A percentile compares a stretch with the other conserved stretches of the same genome.
These are phyloP conservation scores for Ilyonectria destructans DNA, from an alignment of 2,329 filamentous ascomycete genomes.

Conservation along the genomic window DNA sequence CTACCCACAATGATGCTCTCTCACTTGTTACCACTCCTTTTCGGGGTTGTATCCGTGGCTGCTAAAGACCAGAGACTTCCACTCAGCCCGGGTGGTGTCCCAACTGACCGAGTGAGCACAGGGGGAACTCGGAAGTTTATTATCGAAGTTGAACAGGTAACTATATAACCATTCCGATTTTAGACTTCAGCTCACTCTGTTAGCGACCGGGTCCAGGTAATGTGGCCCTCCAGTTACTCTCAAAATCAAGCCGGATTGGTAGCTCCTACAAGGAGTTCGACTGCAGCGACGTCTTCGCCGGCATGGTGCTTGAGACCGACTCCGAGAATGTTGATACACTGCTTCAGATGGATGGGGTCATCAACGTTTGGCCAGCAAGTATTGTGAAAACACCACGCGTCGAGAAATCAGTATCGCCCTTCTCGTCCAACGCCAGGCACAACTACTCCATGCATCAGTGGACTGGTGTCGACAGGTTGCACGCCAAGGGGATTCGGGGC, in stretches of 20 bases:
- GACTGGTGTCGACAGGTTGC: slow-evolving; percentile 59
- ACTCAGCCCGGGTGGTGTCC: slow-evolving; percentile 4
- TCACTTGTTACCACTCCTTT: slow-evolving; percentile 34
- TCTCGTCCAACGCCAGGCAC: slow-evolving; percentile 32
- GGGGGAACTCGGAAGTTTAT: slow-evolving; percentile 46
- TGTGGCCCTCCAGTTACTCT: slow-evolving; percentile 46
- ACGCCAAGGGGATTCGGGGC: slow-evolving; percentile 56
- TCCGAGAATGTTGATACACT: slow-evolving; percentile 54
- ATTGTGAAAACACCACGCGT: slow-evolving; percentile 45
- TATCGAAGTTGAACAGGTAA: slow-evolving; percentile 48
- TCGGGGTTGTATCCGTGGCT: slow-evolving; percentile 28
- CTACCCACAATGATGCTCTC: slow-evolving; percentile 38
- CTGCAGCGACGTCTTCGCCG: slow-evolving; percentile 56
- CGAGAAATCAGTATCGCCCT: slow-evolving; percentile 31
- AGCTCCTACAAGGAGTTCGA: slow-evolving; percentile 51
- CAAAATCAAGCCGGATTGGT: slow-evolving; percentile 32
- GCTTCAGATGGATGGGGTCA: slow-evolving; percentile 52
- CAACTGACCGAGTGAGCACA: slow-evolving; percentile 17
- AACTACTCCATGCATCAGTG: slow-evolving; percentile 58
- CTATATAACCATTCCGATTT: slow-evolving; percentile 14
- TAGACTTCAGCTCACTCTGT: slow-evolving; percentile 31
- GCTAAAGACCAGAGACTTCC: slow-evolving; percentile 30
- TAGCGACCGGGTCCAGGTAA: slow-evolving; percentile 35
- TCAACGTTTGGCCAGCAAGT: slow-evolving; percentile 57
- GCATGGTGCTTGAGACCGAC: slow-evolving; percentile 53